Percentiles rank a stretch among this genome's conserved stretches.
These are phyloP conservation scores for Bromus sterilis DNA, from an alignment of 176 grass and related monocot genomes.

Conservation along the genomic window DNA sequence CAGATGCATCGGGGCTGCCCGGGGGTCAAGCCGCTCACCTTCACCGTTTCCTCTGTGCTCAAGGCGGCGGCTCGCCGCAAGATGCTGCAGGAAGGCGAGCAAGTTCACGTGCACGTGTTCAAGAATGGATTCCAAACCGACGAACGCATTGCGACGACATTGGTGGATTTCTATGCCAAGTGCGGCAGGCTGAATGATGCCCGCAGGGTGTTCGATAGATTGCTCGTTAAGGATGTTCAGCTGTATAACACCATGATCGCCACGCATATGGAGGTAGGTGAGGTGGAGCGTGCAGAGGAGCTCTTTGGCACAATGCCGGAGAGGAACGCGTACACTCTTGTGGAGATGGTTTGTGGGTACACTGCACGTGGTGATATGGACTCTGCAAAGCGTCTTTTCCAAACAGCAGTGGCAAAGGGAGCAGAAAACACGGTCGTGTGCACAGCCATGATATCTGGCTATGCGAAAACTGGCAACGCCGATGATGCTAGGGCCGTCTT, in stretches of 20 bases:
- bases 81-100: slow-evolving; percentile 19
- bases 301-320: slow-evolving; percentile 32
- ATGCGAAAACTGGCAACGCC: slow-evolving; percentile 18
- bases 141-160: slow-evolving; percentile 19
- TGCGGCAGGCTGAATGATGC: slow-evolving; percentile 26
- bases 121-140: slow-evolving; percentile 35
- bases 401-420: not conserved
- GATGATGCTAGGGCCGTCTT: slow-evolving; percentile 25
- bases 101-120: slow-evolving; percentile 28
- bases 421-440: slow-evolving; percentile 10
- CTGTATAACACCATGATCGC: slow-evolving; percentile 41
- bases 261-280: not conserved
- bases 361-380: slow-evolving; percentile 13
- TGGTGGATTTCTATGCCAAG: slow-evolving; percentile 30
- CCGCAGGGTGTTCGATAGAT: slow-evolving; percentile 16
- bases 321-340: slow-evolving; percentile 6
- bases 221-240: slow-evolving; percentile 18
- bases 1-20: slow-evolving; percentile 17
- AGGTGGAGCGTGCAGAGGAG: slow-evolving; percentile 1
- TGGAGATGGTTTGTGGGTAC: slow-evolving; percentile 28
- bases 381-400: slow-evolving; percentile 10
- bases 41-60: slow-evolving; percentile 32
- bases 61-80: slow-evolving; percentile 15
- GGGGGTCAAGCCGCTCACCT: slow-evolving; percentile 23
- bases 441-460: slow-evolving; percentile 39